Conservation (phyloP, 163 green algal genomes). For the Scenedesmus sp. region DNA sequence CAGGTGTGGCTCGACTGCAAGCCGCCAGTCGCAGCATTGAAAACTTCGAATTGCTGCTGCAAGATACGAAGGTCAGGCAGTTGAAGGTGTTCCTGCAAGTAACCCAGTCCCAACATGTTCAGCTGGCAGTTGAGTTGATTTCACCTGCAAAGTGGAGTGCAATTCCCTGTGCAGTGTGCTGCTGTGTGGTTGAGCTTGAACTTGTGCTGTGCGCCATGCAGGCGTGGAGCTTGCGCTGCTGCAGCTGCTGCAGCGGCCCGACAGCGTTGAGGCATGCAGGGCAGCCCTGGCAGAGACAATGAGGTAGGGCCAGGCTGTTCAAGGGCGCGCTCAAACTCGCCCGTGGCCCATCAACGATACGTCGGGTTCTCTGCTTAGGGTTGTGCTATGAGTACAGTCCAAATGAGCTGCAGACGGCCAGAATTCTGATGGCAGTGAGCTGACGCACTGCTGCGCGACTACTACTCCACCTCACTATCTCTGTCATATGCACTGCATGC, state of each 20-base stretch:
- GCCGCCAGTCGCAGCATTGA: too few species aligned
- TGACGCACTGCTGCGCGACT: not conserved
- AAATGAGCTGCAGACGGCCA: too few species aligned
- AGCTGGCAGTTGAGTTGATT: too few species aligned
- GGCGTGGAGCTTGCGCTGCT: constrained; percentile 32
- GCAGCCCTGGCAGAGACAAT: constrained; percentile 15
- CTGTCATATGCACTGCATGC: not conserved
- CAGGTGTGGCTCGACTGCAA: not conserved
- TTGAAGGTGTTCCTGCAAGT: too few species aligned
- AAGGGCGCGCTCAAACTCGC: not conserved
- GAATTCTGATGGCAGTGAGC: too few species aligned
- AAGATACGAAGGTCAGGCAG: too few species aligned
- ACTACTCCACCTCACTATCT: not conserved
- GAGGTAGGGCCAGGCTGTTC: not conserved
- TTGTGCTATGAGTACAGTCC: too few species aligned
- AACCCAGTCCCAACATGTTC: too few species aligned
- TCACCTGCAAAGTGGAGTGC: not conserved
- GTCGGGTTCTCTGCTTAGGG: too few species aligned
- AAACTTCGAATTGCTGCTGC: too few species aligned
- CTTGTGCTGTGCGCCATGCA: not conserved
- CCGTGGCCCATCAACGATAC: too few species aligned
- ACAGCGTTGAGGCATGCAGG: not conserved
- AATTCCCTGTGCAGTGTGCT: not conserved
- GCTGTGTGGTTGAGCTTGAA: not conserved
- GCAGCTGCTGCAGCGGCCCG: constrained; percentile 27